These are phyloP conservation scores for Penicillium sp. DNA, from an alignment of 2,329 filamentous ascomycete genomes.

Conservation along the genomic window DNA sequence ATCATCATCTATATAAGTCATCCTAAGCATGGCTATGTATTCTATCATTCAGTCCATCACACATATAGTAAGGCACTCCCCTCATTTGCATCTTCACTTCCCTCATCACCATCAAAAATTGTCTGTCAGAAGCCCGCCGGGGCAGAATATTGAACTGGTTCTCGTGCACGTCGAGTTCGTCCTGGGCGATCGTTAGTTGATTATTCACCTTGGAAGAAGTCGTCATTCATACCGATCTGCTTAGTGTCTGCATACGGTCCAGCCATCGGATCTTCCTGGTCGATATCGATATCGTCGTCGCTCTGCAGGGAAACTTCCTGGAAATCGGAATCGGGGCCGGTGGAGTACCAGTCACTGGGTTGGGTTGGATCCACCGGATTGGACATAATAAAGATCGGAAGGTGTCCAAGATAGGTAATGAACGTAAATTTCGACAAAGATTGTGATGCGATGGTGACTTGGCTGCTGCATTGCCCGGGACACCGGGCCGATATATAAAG, in stretches of 20 bases:
- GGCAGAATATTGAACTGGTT: slow-evolving; percentile 15
- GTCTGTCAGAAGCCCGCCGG: not conserved
- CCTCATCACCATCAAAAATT: not conserved
- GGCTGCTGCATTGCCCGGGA: slow-evolving; percentile 2
- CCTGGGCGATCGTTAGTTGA: slow-evolving; percentile 5
- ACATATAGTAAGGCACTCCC: not conserved
- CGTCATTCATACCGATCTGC: slow-evolving; percentile 26
- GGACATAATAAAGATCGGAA: not conserved
- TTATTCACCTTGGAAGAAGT: not conserved
- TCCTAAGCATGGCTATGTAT: no score
- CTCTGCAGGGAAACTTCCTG: not conserved
- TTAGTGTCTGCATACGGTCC: slow-evolving; percentile 26
- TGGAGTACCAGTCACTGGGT: not conserved
- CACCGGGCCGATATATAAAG: slow-evolving; percentile 1
- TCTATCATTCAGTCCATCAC: not conserved
- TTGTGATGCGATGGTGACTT: not conserved
- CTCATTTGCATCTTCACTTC: not conserved
- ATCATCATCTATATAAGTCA: no score
- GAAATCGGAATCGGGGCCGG: slow-evolving; percentile 4
- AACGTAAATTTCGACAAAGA: not conserved
- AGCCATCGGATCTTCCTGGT: slow-evolving; percentile 28
- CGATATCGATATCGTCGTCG: slow-evolving; percentile 15
- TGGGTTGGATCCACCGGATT: slow-evolving; percentile 4
- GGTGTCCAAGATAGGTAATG: not conserved
- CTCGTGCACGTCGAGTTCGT: slow-evolving; percentile 19